Conservation (phyloP, 2,329 filamentous ascomycete species). For the Colletotrichum gloeosporioides region DNA sequence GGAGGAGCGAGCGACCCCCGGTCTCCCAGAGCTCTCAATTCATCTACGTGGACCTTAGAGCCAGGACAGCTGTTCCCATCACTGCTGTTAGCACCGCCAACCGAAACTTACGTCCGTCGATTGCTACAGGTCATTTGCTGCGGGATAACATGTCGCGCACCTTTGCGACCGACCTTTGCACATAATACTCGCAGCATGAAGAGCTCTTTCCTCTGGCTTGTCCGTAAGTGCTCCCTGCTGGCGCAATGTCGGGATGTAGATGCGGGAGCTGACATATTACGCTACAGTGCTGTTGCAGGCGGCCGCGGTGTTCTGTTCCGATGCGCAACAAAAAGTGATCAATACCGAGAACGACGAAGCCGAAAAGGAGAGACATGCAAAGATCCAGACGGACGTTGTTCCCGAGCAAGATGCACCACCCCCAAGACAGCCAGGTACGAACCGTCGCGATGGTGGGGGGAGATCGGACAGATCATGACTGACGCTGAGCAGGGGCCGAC, state of each 20-base stretch:
- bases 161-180: constrained; percentile 27
- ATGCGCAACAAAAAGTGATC: constrained; percentile 44
- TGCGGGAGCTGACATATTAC: constrained; percentile 10
- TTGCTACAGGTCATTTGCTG: background rate
- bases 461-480: background rate
- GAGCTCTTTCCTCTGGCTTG: constrained; percentile 43
- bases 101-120: background rate
- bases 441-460: constrained; percentile 1
- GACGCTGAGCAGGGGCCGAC: constrained; percentile 49
- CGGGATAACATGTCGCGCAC: constrained; percentile 22
- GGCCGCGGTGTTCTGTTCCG: constrained; percentile 39
- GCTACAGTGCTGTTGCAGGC: constrained; percentile 53
- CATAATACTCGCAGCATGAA: constrained; percentile 45
- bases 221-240: constrained; percentile 40
- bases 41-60: constrained; percentile 21
- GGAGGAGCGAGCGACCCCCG: background rate
- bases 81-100: background rate
- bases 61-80: constrained; percentile 22
- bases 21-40: constrained; percentile 2
- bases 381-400: constrained; percentile 34
- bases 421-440: constrained; percentile 42
- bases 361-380: constrained; percentile 35
- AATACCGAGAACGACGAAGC: constrained; percentile 33
- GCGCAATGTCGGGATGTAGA: background rate
- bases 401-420: constrained; percentile 30